These are phyloP conservation scores for Zarea fungicola DNA, from an alignment of 2,329 filamentous ascomycete genomes.

Conservation along the genomic window DNA sequence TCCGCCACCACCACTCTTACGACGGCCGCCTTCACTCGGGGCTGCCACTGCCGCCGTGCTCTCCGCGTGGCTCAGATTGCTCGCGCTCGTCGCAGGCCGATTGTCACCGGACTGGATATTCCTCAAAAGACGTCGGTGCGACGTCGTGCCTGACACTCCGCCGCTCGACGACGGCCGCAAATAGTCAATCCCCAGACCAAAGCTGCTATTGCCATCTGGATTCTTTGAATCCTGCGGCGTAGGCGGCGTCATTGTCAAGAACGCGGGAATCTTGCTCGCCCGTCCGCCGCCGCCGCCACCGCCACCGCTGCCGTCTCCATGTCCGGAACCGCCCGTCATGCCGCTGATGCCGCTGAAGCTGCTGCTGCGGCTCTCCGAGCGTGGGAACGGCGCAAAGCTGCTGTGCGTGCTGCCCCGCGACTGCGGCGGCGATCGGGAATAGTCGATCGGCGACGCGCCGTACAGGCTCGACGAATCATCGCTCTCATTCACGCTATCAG, in stretches of 20 bases:
- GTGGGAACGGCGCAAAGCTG: conserved; percentile 40
- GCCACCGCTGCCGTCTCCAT: conserved; percentile 16
- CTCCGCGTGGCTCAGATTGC: conserved; percentile 19
- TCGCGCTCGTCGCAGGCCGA: conserved; percentile 25
- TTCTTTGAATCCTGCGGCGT: conserved; percentile 31
- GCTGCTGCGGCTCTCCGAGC: conserved; percentile 47
- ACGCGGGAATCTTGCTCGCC: conserved; percentile 34
- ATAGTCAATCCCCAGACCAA: conserved; percentile 25
- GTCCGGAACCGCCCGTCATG: conserved; percentile 27
- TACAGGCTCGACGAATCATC: conserved; percentile 54
- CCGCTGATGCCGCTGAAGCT: conserved; percentile 45
- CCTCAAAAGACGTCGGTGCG: conserved; percentile 16
- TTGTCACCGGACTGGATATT: conserved; percentile 21
- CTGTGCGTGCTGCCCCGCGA: conserved; percentile 46
- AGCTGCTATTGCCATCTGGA: conserved; percentile 13
- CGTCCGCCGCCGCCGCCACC: no score
- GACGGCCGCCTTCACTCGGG: conserved; percentile 18
- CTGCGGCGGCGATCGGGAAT: conserved; percentile 52
- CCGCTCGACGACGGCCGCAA: conserved; percentile 29
- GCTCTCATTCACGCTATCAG: conserved; percentile 44
- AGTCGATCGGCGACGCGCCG: conserved; percentile 50
- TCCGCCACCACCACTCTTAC: conserved; percentile 25
- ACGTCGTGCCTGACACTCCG: conserved; percentile 19
- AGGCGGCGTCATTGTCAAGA: conserved; percentile 43
- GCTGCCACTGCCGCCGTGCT: conserved; percentile 12